Evolutionary conservation across 192 early-diverging fungal genomes (phyloP), one percentile per base, ranked within the genome.

Genomic region (Backusella sp.): DNA sequence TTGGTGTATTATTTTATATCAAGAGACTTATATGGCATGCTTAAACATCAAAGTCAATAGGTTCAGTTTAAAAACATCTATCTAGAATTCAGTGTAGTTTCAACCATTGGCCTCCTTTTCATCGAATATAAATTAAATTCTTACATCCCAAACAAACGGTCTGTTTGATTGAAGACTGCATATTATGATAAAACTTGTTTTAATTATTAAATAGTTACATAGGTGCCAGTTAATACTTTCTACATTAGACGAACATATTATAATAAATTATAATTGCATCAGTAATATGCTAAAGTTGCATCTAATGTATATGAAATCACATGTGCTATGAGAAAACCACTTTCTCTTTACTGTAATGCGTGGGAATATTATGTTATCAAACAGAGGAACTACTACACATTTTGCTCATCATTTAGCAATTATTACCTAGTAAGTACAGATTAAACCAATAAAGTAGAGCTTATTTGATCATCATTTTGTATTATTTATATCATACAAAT

Each of bases 401-500:
- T 28, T 62, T 28, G 9, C 23, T 62, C 21, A 28, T 28, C 3
- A 62, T 26, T 62, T 62, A 62, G 7, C 21, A 62, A 59, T 28
- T 28, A 26, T 62, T 62, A 11, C 56, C 56, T 12, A 28, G 56
- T 62, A 28, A 62, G 56, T 62, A 62, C 26, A 62, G 3, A 62
- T 62, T 62, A 62, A 62, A 62, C 56, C 15, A 62, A 62, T 26
- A 28, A 28, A 9, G 23, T 62, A 39, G 37, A 12, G 3, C 11
- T 28, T 14, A 8, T 62, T 49, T 49, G 46, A 12, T 62, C 56
- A 62, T 62, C 26, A 62, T 62, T 62, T 62, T 23, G 56, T 62
- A 62, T 62, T 62, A 28, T 26, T 62, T 62, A 28, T 28, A 62
- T 62, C 56, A 62, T 62, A 49, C n/a, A 62, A 62, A 14, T 62